Base-by-base conservation (phyloP, 371 early-diverging fungal species). In the Chytridium lagenaria region DNA sequence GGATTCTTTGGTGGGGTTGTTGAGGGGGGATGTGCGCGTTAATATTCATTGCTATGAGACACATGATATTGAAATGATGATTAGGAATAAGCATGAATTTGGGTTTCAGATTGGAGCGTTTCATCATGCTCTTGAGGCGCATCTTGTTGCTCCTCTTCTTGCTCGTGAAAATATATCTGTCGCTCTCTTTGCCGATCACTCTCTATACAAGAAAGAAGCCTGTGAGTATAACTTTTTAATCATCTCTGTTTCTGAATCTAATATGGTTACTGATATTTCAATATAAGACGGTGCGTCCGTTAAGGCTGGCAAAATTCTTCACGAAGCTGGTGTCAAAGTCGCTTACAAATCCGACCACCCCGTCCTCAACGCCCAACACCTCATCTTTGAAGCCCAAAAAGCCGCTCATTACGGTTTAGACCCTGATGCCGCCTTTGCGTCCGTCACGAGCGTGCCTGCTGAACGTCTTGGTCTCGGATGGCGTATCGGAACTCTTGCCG, bases 341-440 rank as follows among this genome's bases (percentile, higher is more conserved):
- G 91, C 92, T 3, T 89, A 90, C 77, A 94, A 93, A 84, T 87
- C 87, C 55, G 94, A 94, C 73, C 95, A 94, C 77, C 92, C 93
- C 15, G 92, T 93, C 10, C 77, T 88, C 71, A 92, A 92, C 82
- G 83, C 92, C 10, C 80, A 78, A 37, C 84, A 90, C 72, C 81
- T 94, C 12, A 77, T 91, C 34, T 90, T 87, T 75, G 93, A 94
- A 77, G 92, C 94, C 16, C 90, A 90, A 38, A 91, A 92, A 68
- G 91, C 91, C 1, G 89, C 84, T 69, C 90, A 92, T 76, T 92
- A 92, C 76, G 95, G 94, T 16, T 85, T 92, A 50, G 81, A 87
- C 40, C 88, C 89, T 68, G 82, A 85, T 31, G 73, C 85, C 23
- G 86, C 92, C 1, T 75, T 94, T 44, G 81, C 87, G 37, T 84